Evolutionary conservation across 805 yeast genomes (phyloP).

Genomic region (Nakazawaea siamensis): DNA sequence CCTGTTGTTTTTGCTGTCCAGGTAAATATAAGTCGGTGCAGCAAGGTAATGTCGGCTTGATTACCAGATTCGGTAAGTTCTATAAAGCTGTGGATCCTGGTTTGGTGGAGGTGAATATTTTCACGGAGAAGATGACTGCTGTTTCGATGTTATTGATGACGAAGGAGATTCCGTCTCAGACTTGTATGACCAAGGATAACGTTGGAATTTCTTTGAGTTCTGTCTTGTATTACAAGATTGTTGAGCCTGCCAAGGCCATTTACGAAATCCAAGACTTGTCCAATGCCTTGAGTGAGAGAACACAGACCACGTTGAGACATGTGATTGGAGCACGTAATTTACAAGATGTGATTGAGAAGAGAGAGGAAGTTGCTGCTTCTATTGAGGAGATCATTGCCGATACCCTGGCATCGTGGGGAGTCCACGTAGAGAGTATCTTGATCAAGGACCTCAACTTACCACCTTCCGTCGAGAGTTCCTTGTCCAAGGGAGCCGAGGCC

Average conservation of each 20-base stretch:
- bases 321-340: constrained; percentile 58
- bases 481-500: constrained; percentile 70
- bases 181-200: constrained; percentile 65
- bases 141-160: constrained; percentile 53
- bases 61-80: constrained; percentile 60
- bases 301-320: constrained; percentile 67
- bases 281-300: constrained; percentile 52
- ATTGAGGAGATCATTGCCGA: constrained; percentile 53
- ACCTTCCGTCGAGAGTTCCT: constrained; percentile 44
- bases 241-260: constrained; percentile 59
- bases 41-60: constrained; percentile 64
- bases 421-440: constrained; percentile 54
- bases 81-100: constrained; percentile 65
- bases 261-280: constrained; percentile 48
- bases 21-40: constrained; percentile 54
- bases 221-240: constrained; percentile 58
- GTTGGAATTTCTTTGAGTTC: constrained; percentile 55
- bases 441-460: constrained; percentile 60
- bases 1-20: constrained; percentile 45
- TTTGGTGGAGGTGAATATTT: constrained; percentile 52
- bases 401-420: constrained; percentile 67
- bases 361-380: constrained; percentile 62
- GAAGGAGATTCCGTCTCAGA: constrained; percentile 57
- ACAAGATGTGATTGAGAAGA: constrained; percentile 66
- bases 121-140: constrained; percentile 44